Evolutionary conservation across 805 yeast species (phyloP).

Genomic region (Komagataella pseudopastoris): DNA sequence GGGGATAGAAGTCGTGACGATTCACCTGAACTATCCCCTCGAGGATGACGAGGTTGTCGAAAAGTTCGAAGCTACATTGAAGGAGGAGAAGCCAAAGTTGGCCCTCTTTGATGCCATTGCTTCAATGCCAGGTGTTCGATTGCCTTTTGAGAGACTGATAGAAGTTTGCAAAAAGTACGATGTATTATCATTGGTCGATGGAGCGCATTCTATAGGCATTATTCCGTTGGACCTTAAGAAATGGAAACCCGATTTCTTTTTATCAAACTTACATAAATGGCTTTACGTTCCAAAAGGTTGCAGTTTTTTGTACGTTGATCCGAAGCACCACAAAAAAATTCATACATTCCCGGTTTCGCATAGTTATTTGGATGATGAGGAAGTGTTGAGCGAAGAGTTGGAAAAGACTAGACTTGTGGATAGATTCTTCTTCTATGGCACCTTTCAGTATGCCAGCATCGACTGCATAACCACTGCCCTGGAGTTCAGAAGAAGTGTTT

Average conservation of each 20-base stretch:
- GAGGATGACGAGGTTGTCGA: constrained; percentile 25
- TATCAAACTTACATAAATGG: constrained; percentile 64
- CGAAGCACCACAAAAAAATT: constrained; percentile 30
- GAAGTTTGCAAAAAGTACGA: constrained; percentile 28
- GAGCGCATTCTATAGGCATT: constrained; percentile 58
- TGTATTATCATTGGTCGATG: constrained; percentile 50
- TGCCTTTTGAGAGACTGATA: constrained; percentile 42
- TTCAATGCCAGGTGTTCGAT: constrained; percentile 48
- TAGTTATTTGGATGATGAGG: constrained; percentile 22
- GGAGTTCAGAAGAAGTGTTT: constrained; percentile 34
- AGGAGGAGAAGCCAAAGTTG: constrained; percentile 18
- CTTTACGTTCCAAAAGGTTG: constrained; percentile 40
- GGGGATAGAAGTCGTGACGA: constrained; percentile 21
- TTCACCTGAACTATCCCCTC: constrained; percentile 30
- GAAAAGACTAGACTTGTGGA: constrained; percentile 20
- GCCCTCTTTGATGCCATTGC: constrained; percentile 44
- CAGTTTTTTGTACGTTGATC: constrained; percentile 45
- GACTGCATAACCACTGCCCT: constrained; percentile 32
- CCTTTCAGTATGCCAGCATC: constrained; percentile 30
- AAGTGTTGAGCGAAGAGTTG: constrained; percentile 10
- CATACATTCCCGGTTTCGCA: constrained; percentile 51
- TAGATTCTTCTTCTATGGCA: constrained; percentile 38
- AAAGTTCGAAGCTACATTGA: constrained; percentile 15
- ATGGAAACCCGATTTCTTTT: constrained; percentile 44
- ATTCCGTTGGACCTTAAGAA: constrained; percentile 26